Evolutionary conservation across 2,329 filamentous ascomycete genomes (phyloP).

Genomic region (Botryotinia convoluta): DNA sequence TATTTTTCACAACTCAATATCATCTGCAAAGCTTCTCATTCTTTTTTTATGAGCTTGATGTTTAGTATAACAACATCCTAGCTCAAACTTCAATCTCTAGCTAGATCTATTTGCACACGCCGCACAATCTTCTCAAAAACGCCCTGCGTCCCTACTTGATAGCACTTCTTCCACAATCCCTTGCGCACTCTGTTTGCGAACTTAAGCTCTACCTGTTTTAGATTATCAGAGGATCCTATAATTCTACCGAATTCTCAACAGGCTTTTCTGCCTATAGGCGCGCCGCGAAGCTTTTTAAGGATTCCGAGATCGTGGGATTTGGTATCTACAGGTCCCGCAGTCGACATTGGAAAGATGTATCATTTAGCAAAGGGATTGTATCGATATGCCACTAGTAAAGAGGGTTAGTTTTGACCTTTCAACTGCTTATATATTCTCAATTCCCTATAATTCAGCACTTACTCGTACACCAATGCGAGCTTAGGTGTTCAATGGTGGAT

Average conservation of each 20-base stretch:
- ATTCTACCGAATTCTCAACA: background rate
- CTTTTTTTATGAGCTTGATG: background rate
- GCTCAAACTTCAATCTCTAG: background rate
- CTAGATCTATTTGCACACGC: background rate
- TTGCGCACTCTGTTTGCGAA: background rate
- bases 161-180: background rate
- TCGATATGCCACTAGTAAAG: conserved; percentile 93
- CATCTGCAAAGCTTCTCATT: background rate
- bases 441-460: background rate
- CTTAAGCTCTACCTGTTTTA: background rate
- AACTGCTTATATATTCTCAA: background rate
- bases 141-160: background rate
- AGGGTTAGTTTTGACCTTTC: conserved; percentile 56
- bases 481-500: background rate
- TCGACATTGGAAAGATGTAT: conserved; percentile 62
- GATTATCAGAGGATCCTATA: background rate
- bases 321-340: background rate
- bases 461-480: background rate
- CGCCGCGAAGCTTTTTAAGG: background rate
- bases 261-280: background rate
- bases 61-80: background rate
- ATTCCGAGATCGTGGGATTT: background rate
- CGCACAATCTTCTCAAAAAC: background rate
- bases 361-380: conserved; percentile 94
- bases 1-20: background rate